These are phyloP conservation scores for Lodderomyces jiufengensis DNA, from an alignment of 1,139 yeast species.

Conservation along the genomic window DNA sequence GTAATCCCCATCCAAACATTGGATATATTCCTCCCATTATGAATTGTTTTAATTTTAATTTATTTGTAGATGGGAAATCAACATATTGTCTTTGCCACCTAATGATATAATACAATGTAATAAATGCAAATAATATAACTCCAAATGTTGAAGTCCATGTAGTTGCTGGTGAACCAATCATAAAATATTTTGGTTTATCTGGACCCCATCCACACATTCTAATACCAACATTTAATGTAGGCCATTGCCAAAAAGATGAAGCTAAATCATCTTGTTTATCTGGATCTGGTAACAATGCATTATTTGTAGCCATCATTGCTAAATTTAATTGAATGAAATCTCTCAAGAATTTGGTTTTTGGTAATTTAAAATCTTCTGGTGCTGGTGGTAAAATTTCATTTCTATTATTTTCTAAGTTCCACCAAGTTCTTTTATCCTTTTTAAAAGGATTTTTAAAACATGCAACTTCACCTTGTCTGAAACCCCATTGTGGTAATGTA, in stretches of 20 bases:
- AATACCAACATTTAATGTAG: constrained; percentile 84
- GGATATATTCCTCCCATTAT: constrained; percentile 87
- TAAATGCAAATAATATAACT: constrained; percentile 55
- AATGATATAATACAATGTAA: constrained; percentile 57
- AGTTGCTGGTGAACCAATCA: constrained; percentile 90
- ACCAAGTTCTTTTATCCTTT: constrained; percentile 95
- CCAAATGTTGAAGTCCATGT: constrained; percentile 89
- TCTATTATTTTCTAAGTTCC: constrained; percentile 89
- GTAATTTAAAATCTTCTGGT: constrained; percentile 68
- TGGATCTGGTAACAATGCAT: constrained; percentile 87
- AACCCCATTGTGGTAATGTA: constrained; percentile 94
- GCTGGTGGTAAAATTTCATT: constrained; percentile 74
- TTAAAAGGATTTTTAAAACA: constrained; percentile 73
- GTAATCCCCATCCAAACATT: constrained; percentile 92
- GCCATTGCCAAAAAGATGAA: constrained; percentile 98
- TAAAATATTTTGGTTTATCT: constrained; percentile 74
- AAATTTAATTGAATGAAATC: constrained; percentile 90
- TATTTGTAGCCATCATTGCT: constrained; percentile 99
- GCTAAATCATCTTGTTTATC: constrained; percentile 93
- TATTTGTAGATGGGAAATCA: constrained; percentile 52
- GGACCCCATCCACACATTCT: constrained; percentile 95
- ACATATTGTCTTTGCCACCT: constrained; percentile 92
- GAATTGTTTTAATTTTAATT: constrained; percentile 32
- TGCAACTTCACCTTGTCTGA: constrained; percentile 94
- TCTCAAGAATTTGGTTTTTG: constrained; percentile 77